Base-by-base conservation (phyloP, 495 filamentous ascomycete genomes). In the Apiosordaria backusii region DNA sequence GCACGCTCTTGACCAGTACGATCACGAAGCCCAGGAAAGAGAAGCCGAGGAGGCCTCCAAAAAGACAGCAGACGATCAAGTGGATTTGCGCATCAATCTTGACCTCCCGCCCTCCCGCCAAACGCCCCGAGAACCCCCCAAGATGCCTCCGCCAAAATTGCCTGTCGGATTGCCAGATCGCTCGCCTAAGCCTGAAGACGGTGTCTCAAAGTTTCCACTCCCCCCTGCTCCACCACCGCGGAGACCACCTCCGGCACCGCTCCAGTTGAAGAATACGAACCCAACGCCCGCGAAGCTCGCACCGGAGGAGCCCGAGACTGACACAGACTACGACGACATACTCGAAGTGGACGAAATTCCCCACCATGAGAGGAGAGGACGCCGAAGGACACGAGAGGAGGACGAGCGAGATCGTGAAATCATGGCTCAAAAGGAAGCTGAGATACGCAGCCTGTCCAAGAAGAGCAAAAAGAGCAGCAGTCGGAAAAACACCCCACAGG, bases 291-390 rank as follows among this genome's bases (percentile, higher is more conserved):
- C 78, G 60, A 77, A 80, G 35, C 80, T 81, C 57, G 68, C 81
- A 4, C 83, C 81, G 3, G 79, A 84, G 18, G 85, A 83, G 1
- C 86, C 85, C 7, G 82, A 90, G 53, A 91, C 89, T 0, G 90
- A 88, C 55, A 94, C 92, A 1, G 93, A 97, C 66, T 94, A 95
- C 68, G 92, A 93, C 63, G 90, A 93, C 70, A 83, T 88, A 18
- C 73, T 88, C 4, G 86, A 90, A 61, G 86, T 85, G 18, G 86
- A 90, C 53, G 89, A 89, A 65, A 75, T 87, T 40, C 77, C 82
- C 5, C 60, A 24, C 1, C 71, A 74, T n/a, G 78, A 84, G 0
- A 87, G 88, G 29, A 84, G 93, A 57, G 93, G 93, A n/a, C 84
- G 93, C 40, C 83, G 92, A 69, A 92, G 89, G 70, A 97, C 93